Conservation (phyloP, 2,329 filamentous ascomycete genomes). For the Helotiales sp. region DNA sequence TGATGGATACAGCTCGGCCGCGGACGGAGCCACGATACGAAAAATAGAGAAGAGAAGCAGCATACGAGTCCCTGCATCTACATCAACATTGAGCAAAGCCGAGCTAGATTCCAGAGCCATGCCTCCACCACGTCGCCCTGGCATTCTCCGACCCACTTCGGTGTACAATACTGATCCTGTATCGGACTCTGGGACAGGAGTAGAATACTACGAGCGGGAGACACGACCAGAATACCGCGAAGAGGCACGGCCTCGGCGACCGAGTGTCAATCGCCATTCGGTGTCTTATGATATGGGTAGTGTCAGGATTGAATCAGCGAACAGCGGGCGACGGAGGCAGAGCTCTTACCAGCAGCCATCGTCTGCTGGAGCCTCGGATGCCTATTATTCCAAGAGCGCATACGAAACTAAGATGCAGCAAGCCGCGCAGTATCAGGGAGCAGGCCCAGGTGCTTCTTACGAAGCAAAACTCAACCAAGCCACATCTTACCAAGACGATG, state of each 20-base stretch:
- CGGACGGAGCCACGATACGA: slow-evolving; percentile 27
- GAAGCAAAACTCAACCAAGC: slow-evolving; percentile 53
- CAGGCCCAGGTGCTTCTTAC: slow-evolving; percentile 34
- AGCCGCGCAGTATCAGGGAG: slow-evolving; percentile 55
- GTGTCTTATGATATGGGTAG: slow-evolving; percentile 39
- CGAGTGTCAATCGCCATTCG: slow-evolving; percentile 36
- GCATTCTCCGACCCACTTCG: slow-evolving; percentile 28
- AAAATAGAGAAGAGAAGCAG: slow-evolving; percentile 31
- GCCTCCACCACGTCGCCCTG: slow-evolving; percentile 33
- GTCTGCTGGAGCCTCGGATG: slow-evolving; percentile 34
- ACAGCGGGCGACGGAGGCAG: slow-evolving; percentile 35
- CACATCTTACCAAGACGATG: slow-evolving; percentile 58
- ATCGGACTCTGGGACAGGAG: slow-evolving; percentile 1
- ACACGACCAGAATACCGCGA: slow-evolving; percentile 25
- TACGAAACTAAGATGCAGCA: slow-evolving; percentile 52
- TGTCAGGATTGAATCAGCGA: slow-evolving; percentile 36
- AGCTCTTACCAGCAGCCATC: slow-evolving; percentile 38
- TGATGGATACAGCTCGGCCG: slow-evolving; percentile 36
- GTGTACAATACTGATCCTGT: slow-evolving; percentile 22
- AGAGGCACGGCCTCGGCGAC: slow-evolving; percentile 31
- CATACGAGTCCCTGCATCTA: slow-evolving; percentile 32
- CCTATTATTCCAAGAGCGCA: slow-evolving; percentile 43
- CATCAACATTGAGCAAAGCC: slow-evolving; percentile 26
- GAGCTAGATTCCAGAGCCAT: slow-evolving; percentile 36
- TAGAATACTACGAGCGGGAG: slow-evolving; percentile 14